These are phyloP conservation scores for Eragrostis tef DNA, from an alignment of 202 grass and related monocot genomes.

Conservation along the genomic window DNA sequence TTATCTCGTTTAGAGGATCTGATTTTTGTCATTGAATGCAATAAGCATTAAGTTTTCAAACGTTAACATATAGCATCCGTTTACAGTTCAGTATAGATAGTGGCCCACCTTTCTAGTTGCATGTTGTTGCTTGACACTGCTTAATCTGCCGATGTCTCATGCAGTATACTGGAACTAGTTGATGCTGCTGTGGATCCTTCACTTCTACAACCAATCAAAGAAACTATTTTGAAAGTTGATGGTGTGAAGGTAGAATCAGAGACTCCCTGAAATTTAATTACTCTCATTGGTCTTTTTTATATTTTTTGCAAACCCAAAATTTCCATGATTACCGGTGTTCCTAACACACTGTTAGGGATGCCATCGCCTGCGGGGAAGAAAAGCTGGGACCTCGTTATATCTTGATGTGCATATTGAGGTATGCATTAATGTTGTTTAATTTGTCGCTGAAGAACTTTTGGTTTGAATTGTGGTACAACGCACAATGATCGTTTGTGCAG, in stretches of 20 bases:
- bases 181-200: constrained; percentile 82
- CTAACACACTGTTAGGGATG: constrained; percentile 64
- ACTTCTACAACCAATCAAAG: constrained; percentile 75
- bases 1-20: constrained; percentile 15
- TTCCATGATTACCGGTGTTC: constrained; percentile 1
- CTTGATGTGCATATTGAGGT: constrained; percentile 99
- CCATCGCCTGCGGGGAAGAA: constrained; percentile 92
- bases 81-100: constrained; percentile 27
- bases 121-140: constrained; percentile 40
- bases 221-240: constrained; percentile 87
- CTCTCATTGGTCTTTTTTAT: constrained; percentile 5
- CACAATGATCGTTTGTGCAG: constrained; percentile 10
- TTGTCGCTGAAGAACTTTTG: constrained; percentile 34
- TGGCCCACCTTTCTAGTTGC: not conserved
- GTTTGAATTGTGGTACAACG: constrained; percentile 18
- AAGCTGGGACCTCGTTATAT: constrained; percentile 89
- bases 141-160: constrained; percentile 38
- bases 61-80: not conserved
- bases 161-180: constrained; percentile 80
- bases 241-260: constrained; percentile 81
- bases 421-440: constrained; percentile 43
- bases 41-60: constrained; percentile 1
- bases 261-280: constrained; percentile 22
- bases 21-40: constrained; percentile 23
- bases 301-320: constrained; percentile 10